phyloP scores from a whole-genome alignment of 371 early-diverging fungal genomes.

The Polyrhizophydium stewartii region DNA sequence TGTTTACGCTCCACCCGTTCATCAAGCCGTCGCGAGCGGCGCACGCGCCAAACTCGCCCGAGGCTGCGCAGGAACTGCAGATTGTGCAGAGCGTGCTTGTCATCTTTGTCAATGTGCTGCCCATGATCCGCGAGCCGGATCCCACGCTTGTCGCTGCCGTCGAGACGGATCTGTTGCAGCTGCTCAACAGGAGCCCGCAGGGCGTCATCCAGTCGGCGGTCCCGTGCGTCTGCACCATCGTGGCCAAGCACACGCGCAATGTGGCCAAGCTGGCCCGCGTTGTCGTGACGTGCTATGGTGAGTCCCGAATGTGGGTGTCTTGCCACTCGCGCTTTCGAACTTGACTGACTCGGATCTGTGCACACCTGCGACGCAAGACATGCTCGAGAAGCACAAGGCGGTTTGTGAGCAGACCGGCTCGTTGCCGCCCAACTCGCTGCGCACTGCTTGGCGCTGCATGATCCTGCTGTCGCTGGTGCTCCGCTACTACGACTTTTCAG shows the following conservation, averaged over 20 bases:
- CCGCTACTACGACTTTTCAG: not conserved
- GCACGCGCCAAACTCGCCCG: not conserved
- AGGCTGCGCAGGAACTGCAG: slow-evolving; percentile 40
- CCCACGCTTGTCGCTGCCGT: slow-evolving; percentile 45
- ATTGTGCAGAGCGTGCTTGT: slow-evolving; percentile 46
- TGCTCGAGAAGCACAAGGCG: not conserved
- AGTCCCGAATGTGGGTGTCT: not conserved
- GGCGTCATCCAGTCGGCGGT: slow-evolving; percentile 59
- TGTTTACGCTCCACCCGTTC: slow-evolving; percentile 3
- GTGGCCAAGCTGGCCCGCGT: slow-evolving; percentile 61
- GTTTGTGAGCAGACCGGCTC: not conserved
- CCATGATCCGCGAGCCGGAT: slow-evolving; percentile 51
- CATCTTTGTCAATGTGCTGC: slow-evolving; percentile 57
- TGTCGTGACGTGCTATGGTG: slow-evolving; percentile 37
- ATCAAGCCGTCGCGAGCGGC: not conserved
- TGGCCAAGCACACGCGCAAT: slow-evolving; percentile 57
- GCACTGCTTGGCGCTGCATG: not conserved
- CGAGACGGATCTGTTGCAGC: slow-evolving; percentile 51
- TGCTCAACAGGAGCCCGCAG: slow-evolving; percentile 56
- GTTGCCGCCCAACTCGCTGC: not conserved
- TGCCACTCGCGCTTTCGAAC: no score
- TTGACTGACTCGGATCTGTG: no score
- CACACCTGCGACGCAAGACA: no score
- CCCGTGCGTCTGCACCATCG: slow-evolving; percentile 69
- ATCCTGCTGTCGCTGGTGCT: not conserved